Conservation (phyloP, 331 rosid genomes). For the Spiraea crenata region DNA sequence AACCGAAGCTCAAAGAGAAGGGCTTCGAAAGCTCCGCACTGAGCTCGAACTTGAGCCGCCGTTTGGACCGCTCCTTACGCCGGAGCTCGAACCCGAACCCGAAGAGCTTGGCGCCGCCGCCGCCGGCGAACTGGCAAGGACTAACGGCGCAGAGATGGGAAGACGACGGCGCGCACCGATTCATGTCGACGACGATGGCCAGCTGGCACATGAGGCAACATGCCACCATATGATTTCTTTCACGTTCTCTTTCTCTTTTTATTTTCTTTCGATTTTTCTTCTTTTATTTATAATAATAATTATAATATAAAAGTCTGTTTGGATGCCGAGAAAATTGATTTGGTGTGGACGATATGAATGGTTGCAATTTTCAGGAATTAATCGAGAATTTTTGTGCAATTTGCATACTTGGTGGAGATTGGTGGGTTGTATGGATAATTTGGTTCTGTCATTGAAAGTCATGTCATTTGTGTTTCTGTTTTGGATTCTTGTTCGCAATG, state of each 20-base stretch:
- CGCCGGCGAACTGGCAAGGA: slow-evolving; percentile 34
- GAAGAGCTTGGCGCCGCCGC: slow-evolving; percentile 24
- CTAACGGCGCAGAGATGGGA: slow-evolving; percentile 37
- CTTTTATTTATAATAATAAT: background rate
- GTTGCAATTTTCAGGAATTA: background rate
- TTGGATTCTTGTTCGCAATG: background rate
- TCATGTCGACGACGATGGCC: slow-evolving; percentile 54
- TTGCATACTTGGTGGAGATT: background rate
- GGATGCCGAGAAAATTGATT: slow-evolving; percentile 37
- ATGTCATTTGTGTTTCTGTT: background rate
- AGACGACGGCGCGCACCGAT: slow-evolving; percentile 25
- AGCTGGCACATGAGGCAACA: slow-evolving; percentile 55
- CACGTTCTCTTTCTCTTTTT: background rate
- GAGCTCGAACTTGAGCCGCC: slow-evolving; percentile 58
- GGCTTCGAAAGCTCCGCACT: slow-evolving; percentile 67
- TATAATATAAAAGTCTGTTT: slow-evolving; percentile 3
- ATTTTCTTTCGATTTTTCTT: background rate
- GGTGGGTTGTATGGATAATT: background rate
- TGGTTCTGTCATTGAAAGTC: no score
- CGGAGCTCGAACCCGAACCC: slow-evolving; percentile 37
- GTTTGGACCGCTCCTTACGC: slow-evolving; percentile 33
- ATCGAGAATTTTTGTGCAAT: background rate
- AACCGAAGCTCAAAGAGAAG: slow-evolving; percentile 44
- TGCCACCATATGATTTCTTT: slow-evolving; percentile 41
- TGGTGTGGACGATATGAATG: slow-evolving; percentile 13